Evolutionary conservation across 129 eudicot genomes (phyloP).

Genomic region (Saussurea involucrata): DNA sequence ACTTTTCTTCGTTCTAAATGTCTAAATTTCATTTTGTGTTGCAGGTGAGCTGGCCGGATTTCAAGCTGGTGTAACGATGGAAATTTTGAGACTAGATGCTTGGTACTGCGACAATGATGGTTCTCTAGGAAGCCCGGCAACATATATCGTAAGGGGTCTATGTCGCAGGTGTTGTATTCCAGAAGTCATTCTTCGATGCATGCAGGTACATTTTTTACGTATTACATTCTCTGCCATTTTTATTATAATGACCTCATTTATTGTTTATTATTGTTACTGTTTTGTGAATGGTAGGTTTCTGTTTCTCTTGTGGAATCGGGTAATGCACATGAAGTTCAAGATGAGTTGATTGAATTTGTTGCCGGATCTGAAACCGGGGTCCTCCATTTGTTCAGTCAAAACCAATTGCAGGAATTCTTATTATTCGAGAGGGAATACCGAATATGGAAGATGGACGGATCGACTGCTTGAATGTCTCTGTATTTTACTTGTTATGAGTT

Average conservation of each 20-base stretch:
- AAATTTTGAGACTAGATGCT: constrained; percentile 86
- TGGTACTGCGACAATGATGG: constrained; percentile 82
- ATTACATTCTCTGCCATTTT: background rate
- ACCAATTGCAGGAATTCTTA: constrained; percentile 88
- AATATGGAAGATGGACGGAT: constrained; percentile 61
- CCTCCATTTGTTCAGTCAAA: constrained; percentile 70
- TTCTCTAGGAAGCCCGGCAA: constrained; percentile 69
- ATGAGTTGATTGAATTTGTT: constrained; percentile 73
- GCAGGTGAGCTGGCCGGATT: constrained; percentile 87
- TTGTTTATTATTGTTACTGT: background rate
- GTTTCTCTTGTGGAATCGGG: constrained; percentile 79
- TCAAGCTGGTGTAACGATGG: constrained; percentile 95
- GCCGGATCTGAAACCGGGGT: constrained; percentile 62
- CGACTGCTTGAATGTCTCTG: constrained; percentile 32
- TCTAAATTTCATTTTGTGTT: background rate
- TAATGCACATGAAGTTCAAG: constrained; percentile 58
- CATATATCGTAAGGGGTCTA: constrained; percentile 81
- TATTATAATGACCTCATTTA: background rate
- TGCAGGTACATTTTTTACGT: constrained; percentile 64
- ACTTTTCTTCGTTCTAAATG: background rate
- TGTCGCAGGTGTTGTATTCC: constrained; percentile 92
- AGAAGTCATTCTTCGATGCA: constrained; percentile 78
- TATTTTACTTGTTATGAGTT: constrained; percentile 14
- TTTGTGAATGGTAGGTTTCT: constrained; percentile 51
- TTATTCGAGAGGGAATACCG: constrained; percentile 82